phyloP scores from a whole-genome alignment of 352 stramenopile species.

The Globisporangium perplexum region DNA sequence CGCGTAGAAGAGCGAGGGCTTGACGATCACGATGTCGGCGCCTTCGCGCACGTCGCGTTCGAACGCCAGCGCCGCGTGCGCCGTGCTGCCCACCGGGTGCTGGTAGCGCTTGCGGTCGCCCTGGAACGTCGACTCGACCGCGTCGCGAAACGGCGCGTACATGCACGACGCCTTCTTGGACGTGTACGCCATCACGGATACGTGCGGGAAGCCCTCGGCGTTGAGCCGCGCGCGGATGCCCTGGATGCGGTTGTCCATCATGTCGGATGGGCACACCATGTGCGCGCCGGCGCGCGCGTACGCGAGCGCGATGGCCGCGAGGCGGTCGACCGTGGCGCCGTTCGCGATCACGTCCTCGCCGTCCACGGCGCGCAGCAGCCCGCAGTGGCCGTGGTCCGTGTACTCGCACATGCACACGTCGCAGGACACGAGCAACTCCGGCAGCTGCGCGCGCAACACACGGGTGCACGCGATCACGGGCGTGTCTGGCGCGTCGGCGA shows the following conservation, averaged over 20 bases:
- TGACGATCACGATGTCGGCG: slow-evolving; percentile 99
- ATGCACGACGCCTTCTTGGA: slow-evolving; percentile 97
- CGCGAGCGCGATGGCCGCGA: slow-evolving; percentile 93
- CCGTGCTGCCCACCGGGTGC: slow-evolving; percentile 83
- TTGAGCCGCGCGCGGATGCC: slow-evolving; percentile 94
- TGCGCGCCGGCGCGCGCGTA: slow-evolving; percentile 96
- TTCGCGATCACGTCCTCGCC: slow-evolving; percentile 97
- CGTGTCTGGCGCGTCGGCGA: slow-evolving; percentile 69
- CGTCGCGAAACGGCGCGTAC: slow-evolving; percentile 96
- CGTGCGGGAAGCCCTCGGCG: slow-evolving; percentile 94
- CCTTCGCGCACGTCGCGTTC: slow-evolving; percentile 82
- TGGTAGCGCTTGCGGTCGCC: slow-evolving; percentile 97
- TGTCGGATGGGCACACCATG: slow-evolving; percentile 96
- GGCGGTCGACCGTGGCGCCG: slow-evolving; percentile 93
- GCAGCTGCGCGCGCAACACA: slow-evolving; percentile 54
- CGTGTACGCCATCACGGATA: slow-evolving; percentile 99
- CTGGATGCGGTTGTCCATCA: slow-evolving; percentile 97
- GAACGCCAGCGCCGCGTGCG: slow-evolving; percentile 76
- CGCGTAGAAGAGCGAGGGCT: slow-evolving; percentile 97
- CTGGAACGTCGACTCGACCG: slow-evolving; percentile 95
- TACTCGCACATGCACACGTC: slow-evolving; percentile 91
- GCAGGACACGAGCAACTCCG: slow-evolving; percentile 77
- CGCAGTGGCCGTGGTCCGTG: slow-evolving; percentile 87
- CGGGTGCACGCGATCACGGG: slow-evolving; percentile 73
- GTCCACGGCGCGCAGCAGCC: slow-evolving; percentile 83